These are phyloP conservation scores for Jamesozyma jinghongensis DNA, from an alignment of 805 yeast species.

Conservation along the genomic window DNA sequence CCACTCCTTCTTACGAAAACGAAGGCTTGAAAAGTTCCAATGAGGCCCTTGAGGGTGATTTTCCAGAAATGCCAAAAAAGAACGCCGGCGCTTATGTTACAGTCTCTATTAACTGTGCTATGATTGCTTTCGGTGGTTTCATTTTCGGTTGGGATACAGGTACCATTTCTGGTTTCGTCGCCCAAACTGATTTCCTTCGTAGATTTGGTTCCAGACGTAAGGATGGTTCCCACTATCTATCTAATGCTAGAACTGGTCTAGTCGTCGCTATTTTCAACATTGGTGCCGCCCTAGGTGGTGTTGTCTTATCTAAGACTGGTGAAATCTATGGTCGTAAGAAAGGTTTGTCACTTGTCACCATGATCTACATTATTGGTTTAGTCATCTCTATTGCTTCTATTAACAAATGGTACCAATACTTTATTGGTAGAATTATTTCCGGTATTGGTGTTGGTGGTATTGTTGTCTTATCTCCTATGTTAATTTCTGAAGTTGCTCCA, in stretches of 20 bases:
- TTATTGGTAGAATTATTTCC: constrained; percentile 57
- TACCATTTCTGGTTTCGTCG: constrained; percentile 66
- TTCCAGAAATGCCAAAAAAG: constrained; percentile 24
- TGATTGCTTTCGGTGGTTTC: constrained; percentile 34
- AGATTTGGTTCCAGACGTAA: constrained; percentile 46
- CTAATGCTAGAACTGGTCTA: constrained; percentile 48
- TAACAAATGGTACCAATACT: constrained; percentile 50
- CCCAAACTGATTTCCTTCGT: constrained; percentile 41
- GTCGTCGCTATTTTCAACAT: constrained; percentile 47
- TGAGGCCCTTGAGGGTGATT: too few species aligned
- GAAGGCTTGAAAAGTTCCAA: too few species aligned
- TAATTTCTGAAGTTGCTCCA: constrained; percentile 64
- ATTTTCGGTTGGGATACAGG: constrained; percentile 72
- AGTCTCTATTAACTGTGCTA: constrained; percentile 27
- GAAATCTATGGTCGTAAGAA: constrained; percentile 58
- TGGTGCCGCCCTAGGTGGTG: constrained; percentile 71
- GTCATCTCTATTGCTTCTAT: constrained; percentile 51
- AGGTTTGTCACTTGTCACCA: constrained; percentile 52
- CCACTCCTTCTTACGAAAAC: too few species aligned
- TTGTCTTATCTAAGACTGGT: constrained; percentile 48
- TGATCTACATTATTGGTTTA: constrained; percentile 58
- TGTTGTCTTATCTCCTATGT: constrained; percentile 66
- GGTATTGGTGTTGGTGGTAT: constrained; percentile 75
- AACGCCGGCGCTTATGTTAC: constrained; percentile 29
- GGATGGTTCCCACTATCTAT: constrained; percentile 38